Conservation (phyloP, 164 flowering plant genomes). For the Litsea cubeba region DNA sequence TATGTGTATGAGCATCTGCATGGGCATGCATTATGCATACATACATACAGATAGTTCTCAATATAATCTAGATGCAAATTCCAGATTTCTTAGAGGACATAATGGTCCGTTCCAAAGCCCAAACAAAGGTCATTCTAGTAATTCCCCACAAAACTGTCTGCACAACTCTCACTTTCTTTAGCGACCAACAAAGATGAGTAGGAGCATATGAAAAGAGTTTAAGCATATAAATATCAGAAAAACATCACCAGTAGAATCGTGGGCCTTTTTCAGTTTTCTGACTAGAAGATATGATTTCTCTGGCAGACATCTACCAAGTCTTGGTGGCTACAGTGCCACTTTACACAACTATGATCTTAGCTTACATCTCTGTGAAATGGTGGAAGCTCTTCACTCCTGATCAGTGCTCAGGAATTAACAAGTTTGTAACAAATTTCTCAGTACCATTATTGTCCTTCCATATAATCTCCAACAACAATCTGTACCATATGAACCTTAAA, state of each 20-base stretch:
- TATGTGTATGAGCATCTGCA: no score
- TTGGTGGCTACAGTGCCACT: constrained; percentile 63
- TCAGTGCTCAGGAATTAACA: constrained; percentile 86
- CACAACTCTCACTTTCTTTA: constrained; percentile 19
- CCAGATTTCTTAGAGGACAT: neutral
- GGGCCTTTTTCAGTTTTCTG: neutral
- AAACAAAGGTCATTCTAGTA: constrained; percentile 17
- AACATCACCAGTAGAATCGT: neutral
- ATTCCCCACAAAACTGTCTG: constrained; percentile 6
- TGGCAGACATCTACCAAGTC: constrained; percentile 48
- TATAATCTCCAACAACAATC: constrained; percentile 54
- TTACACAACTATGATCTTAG: constrained; percentile 60
- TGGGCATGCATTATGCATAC: neutral
- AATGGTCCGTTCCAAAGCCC: constrained; percentile 2
- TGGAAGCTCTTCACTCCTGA: constrained; percentile 72
- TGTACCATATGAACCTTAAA: constrained; percentile 63
- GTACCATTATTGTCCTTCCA: constrained; percentile 68
- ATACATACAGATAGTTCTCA: neutral
- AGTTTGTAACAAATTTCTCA: constrained; percentile 71
- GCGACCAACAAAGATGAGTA: constrained; percentile 22
- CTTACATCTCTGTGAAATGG: constrained; percentile 62
- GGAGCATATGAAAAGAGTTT: constrained; percentile 9
- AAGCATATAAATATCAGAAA: constrained; percentile 5
- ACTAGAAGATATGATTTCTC: constrained; percentile 46
- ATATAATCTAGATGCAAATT: neutral